These are phyloP conservation scores for Barnettozyma vustinii DNA, from an alignment of 805 yeast genomes.

Conservation along the genomic window DNA sequence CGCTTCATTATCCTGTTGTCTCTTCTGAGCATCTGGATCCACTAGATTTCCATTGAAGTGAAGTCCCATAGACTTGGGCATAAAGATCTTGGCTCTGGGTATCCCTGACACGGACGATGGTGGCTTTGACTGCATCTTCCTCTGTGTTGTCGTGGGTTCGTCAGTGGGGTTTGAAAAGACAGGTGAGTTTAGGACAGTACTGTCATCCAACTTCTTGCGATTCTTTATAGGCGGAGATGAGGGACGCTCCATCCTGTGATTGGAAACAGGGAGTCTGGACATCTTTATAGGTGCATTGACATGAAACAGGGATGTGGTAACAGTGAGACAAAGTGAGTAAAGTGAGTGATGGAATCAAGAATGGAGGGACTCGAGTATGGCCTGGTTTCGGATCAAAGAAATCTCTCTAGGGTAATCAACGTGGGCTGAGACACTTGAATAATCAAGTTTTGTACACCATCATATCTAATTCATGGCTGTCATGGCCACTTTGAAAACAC, in stretches of 20 bases:
- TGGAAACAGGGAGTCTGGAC: not conserved
- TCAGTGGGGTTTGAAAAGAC: not conserved
- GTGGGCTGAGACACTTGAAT: too few relatives aligned
- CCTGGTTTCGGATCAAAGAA: too few relatives aligned
- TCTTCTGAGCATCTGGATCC: slow-evolving; percentile 9
- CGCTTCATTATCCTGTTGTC: slow-evolving; percentile 11
- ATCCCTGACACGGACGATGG: not conserved
- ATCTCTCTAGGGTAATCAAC: too few relatives aligned
- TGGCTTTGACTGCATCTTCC: not conserved
- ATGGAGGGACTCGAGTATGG: too few relatives aligned
- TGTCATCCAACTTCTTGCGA: not conserved
- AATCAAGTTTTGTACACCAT: too few relatives aligned
- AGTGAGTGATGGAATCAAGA: too few relatives aligned
- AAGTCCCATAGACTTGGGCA: not conserved
- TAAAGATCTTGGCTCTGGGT: not conserved
- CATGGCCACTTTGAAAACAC: too few relatives aligned
- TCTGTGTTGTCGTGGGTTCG: not conserved
- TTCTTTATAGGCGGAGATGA: not conserved
- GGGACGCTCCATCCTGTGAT: not conserved
- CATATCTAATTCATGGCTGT: too few relatives aligned
- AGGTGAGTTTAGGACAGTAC: not conserved
- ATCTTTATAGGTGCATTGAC: not conserved
- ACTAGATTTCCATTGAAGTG: not conserved
- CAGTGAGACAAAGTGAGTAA: not conserved
- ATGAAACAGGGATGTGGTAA: not conserved